phyloP scores from a whole-genome alignment of 371 early-diverging fungal species.

The Capillidium rhysosporum region DNA sequence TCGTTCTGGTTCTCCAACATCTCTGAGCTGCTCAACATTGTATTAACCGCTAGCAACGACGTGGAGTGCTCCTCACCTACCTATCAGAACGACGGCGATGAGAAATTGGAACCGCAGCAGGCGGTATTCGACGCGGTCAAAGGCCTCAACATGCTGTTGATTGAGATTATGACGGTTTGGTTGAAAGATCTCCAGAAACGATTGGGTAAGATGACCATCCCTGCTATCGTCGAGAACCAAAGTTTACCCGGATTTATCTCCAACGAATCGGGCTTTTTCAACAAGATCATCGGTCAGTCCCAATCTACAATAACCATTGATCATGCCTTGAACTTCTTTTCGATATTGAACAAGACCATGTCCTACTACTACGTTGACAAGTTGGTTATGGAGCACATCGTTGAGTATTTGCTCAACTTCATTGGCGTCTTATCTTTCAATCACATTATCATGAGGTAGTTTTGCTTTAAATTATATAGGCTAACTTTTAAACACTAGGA shows the following conservation, averaged over 20 bases:
- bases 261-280: slow-evolving; percentile 73
- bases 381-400: slow-evolving; percentile 45
- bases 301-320: slow-evolving; percentile 73
- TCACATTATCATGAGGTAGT: slow-evolving; percentile 73
- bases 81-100: background rate
- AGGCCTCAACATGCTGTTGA: background rate
- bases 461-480: slow-evolving; percentile 16
- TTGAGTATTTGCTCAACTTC: slow-evolving; percentile 72
- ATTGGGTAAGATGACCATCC: slow-evolving; percentile 78
- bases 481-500: background rate
- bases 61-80: background rate
- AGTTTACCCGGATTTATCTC: slow-evolving; percentile 76
- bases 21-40: slow-evolving; percentile 50
- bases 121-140: slow-evolving; percentile 3
- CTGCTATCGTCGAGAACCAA: slow-evolving; percentile 82
- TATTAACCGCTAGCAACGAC: slow-evolving; percentile 6
- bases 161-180: slow-evolving; percentile 31
- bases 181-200: slow-evolving; percentile 87
- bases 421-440: slow-evolving; percentile 89
- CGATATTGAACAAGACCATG: slow-evolving; percentile 79
- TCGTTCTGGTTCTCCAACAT: slow-evolving; percentile 90
- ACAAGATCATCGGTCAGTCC: slow-evolving; percentile 47
- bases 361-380: slow-evolving; percentile 80
- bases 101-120: slow-evolving; percentile 2
- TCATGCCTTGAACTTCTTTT: slow-evolving; percentile 75